Base-by-base conservation (phyloP, 1,284 basidiomycete genomes). In the Pseudozyma sp. region DNA sequence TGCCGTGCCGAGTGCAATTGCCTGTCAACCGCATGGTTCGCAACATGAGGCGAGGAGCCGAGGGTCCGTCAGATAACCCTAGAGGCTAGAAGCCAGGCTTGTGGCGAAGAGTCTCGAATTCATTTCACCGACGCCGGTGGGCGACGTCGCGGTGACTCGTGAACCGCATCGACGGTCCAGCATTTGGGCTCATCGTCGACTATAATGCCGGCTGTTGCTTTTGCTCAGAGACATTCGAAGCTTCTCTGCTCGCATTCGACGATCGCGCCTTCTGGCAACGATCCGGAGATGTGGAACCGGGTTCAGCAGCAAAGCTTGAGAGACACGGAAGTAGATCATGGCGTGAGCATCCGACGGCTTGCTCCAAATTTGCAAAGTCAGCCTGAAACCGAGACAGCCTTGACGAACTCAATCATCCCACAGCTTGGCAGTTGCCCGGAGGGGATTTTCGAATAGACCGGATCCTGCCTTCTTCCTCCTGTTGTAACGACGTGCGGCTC, bases 1-100 rank as follows among this genome's bases (percentile, higher is more conserved):
- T 7, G 14, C 39, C 14, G 40, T 44, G 43, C 43, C 4, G 19
- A 44, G 43, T 44, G 43, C 43, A 24, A 44, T 44, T 44, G 43
- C 13, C 14, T 44, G 43, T 24, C 43, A 44, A 24, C 43, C 43
- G 43, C 43, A 44, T 44, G 43, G 43, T 44, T 24, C 43, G 39
- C 39, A n/a, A 16, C 1, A n/a, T 2, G 9, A 37, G 35, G 9
- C 35, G 35, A 9, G 35, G 4, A 10, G 35, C 35, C 14, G 9
- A 37, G 35, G 9, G 35, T 14, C 35, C 35, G 35, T 10, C 14
- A 14, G 14, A 10, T 6, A 3, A 24, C 9, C 43, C 8, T 44
- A n/a, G 43, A 7, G 43, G 24, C 43, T 19, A 19, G 43, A 44
- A 44, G 7, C 43, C 17, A 19, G 4, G 42, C 42, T 44, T 14